These are phyloP conservation scores for Prunus kanzakura DNA, from an alignment of 306 rosid species.

Conservation along the genomic window DNA sequence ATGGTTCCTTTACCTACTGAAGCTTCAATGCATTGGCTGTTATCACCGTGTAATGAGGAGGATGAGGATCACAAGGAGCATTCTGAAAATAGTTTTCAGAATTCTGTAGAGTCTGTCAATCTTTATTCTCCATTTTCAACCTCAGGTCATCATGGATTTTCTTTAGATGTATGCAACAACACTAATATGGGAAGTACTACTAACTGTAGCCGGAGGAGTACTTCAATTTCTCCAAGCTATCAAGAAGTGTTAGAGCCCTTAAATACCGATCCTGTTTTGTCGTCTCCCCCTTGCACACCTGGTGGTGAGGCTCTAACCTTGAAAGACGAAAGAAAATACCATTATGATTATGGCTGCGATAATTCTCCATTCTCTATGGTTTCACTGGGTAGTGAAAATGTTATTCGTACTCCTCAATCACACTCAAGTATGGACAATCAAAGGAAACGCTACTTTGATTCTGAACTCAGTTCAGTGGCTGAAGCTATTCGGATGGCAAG, in stretches of 20 bases:
- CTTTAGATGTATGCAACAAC: slow-evolving; percentile 28
- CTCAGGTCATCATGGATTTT: slow-evolving; percentile 29
- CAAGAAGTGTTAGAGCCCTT: slow-evolving; percentile 45
- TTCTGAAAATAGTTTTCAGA: slow-evolving; percentile 29
- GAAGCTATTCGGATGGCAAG: slow-evolving; percentile 38
- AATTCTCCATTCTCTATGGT: slow-evolving; percentile 62
- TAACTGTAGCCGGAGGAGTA: slow-evolving; percentile 19
- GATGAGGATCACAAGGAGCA: slow-evolving; percentile 34
- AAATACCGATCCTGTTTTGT: slow-evolving; percentile 26
- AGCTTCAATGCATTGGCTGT: slow-evolving; percentile 81
- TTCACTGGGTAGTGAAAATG: slow-evolving; percentile 63
- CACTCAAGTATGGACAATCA: slow-evolving; percentile 47
- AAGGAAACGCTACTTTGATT: slow-evolving; percentile 32
- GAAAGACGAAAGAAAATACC: slow-evolving; percentile 23
- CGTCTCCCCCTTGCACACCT: slow-evolving; percentile 40
- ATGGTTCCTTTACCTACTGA: slow-evolving; percentile 62
- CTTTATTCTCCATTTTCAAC: slow-evolving; percentile 41
- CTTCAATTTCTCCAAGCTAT: slow-evolving; percentile 40
- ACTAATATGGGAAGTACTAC: slow-evolving; percentile 24
- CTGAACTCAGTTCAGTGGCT: slow-evolving; percentile 33
- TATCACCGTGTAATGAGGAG: slow-evolving; percentile 54
- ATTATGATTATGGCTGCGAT: slow-evolving; percentile 30
- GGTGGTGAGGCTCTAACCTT: slow-evolving; percentile 24
- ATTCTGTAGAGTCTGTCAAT: slow-evolving; percentile 32
- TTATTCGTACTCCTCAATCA: slow-evolving; percentile 73